These are phyloP conservation scores for Podila minutissima DNA, from an alignment of 192 early-diverging fungal species.

Conservation along the genomic window DNA sequence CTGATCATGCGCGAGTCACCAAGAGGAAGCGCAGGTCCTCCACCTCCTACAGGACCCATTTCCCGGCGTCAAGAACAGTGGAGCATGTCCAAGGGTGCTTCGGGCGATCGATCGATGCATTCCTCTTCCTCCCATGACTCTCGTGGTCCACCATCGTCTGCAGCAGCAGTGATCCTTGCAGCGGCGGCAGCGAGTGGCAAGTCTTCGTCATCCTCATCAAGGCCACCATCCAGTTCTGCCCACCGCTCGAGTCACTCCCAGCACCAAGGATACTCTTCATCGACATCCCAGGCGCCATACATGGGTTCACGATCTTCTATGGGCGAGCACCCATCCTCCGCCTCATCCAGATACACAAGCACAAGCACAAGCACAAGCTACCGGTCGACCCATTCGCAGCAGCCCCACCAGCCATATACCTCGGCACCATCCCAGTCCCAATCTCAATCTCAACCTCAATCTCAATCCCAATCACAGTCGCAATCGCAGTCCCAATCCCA, in stretches of 20 bases:
- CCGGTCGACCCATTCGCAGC: background rate
- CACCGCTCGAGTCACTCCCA: constrained; percentile 15
- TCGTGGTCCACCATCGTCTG: constrained; percentile 6
- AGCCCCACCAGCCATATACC: background rate
- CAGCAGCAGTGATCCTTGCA: constrained; percentile 3
- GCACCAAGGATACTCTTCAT: constrained; percentile 33
- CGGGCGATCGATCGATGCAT: background rate
- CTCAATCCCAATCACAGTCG: background rate
- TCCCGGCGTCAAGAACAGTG: constrained; percentile 21
- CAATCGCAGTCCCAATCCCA: too few relatives aligned
- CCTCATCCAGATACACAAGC: background rate
- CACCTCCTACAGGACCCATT: background rate
- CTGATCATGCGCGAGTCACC: constrained; percentile 28
- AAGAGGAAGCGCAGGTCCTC: constrained; percentile 1
- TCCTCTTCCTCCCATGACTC: constrained; percentile 3
- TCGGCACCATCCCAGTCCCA: too few relatives aligned
- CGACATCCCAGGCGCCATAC: background rate
- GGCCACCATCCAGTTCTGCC: constrained; percentile 1
- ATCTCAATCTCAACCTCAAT: background rate
- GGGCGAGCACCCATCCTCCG: background rate
- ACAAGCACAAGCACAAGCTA: background rate
- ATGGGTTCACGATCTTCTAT: background rate
- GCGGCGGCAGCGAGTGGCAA: constrained; percentile 12
- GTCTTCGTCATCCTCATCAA: constrained; percentile 11
- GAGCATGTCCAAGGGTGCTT: background rate